Evolutionary conservation across 164 flowering plant species (phyloP).

Genomic region (Chloranthus sessilifolius): DNA sequence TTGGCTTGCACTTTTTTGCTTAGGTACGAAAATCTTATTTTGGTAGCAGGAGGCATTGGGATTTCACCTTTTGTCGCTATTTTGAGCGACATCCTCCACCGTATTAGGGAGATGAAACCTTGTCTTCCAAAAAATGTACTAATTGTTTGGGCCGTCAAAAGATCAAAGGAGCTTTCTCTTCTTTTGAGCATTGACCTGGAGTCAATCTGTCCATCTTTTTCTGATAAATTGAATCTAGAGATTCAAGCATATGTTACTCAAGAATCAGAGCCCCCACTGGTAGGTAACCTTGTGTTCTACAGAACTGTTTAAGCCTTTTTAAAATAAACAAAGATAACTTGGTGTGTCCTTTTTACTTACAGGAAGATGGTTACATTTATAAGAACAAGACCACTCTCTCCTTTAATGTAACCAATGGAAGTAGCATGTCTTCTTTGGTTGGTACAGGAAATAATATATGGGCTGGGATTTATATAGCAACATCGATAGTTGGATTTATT

Average conservation of each 20-base stretch:
- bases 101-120: constrained; percentile 43
- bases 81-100: constrained; percentile 74
- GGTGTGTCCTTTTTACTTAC: constrained; percentile 14
- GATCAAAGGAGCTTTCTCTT: constrained; percentile 68
- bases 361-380: constrained; percentile 62
- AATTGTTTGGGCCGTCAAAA: constrained; percentile 85
- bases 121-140: constrained; percentile 55
- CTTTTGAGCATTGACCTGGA: constrained; percentile 45
- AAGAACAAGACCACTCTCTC: constrained; percentile 18
- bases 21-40: constrained; percentile 81
- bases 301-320: neutral
- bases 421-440: constrained; percentile 66
- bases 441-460: constrained; percentile 77
- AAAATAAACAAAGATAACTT: neutral
- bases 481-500: constrained; percentile 61
- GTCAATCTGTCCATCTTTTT: constrained; percentile 53
- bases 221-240: constrained; percentile 49
- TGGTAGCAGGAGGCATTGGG: constrained; percentile 97
- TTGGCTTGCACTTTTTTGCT: no score
- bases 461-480: constrained; percentile 57
- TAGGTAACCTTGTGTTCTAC: constrained; percentile 16
- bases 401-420: constrained; percentile 27
- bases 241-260: constrained; percentile 69
- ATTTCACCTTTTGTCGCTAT: constrained; percentile 92
- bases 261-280: constrained; percentile 72